Percentiles rank a stretch among this genome's conserved stretches.
phyloP scores from a whole-genome alignment of 2,329 filamentous ascomycete genomes.

The Calonectria pteridis region DNA sequence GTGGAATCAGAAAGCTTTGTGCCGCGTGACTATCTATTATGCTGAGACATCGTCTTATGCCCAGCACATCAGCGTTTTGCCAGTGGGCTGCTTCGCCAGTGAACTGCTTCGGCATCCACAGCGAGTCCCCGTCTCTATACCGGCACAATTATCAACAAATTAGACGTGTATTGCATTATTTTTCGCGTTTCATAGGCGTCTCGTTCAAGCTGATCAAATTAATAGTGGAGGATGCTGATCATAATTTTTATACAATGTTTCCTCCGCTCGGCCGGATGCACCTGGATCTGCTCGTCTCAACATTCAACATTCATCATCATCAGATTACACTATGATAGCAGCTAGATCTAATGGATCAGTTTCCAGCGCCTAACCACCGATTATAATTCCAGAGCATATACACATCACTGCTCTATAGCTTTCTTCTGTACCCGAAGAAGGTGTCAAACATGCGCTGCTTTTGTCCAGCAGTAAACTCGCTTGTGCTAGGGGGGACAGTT shows the following conservation, averaged over 20 bases:
- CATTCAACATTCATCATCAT: not conserved
- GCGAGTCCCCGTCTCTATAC: not conserved
- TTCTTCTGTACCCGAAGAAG: not conserved
- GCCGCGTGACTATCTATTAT: not conserved
- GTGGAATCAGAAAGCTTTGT: not conserved
- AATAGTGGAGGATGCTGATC: not conserved
- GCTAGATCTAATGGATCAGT: not conserved
- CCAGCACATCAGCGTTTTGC: not conserved
- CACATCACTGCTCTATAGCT: not conserved
- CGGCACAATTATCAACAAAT: not conserved
- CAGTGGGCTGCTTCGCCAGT: too few species aligned
- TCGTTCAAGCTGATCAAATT: not conserved
- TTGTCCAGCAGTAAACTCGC: not conserved
- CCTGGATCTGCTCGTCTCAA: not conserved
- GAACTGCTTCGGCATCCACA: not conserved
- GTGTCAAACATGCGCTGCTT: conserved; percentile 10
- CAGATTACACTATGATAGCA: not conserved
- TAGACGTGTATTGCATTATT: not conserved
- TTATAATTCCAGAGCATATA: not conserved
- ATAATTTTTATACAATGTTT: not conserved
- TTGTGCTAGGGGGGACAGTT: not conserved
- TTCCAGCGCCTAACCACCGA: not conserved
- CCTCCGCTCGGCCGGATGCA: not conserved
- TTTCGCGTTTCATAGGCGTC: not conserved
- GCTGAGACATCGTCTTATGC: not conserved